These are phyloP conservation scores for Dothistroma pini DNA, from an alignment of 2,329 filamentous ascomycete genomes.

Conservation along the genomic window DNA sequence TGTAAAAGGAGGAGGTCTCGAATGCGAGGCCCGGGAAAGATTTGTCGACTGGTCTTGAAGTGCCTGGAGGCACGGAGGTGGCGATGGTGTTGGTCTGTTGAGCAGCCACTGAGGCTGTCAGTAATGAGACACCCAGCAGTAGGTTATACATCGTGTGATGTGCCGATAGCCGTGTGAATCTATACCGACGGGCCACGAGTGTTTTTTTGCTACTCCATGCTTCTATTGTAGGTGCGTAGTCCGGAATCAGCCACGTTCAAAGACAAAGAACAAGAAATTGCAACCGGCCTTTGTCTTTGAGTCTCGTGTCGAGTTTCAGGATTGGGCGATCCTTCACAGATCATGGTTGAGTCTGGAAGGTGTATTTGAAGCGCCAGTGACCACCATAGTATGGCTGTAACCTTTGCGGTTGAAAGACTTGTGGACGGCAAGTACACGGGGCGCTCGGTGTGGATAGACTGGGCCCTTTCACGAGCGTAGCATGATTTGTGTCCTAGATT, in stretches of 20 bases:
- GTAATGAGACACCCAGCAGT: neutral
- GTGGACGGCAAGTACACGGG: too few species aligned
- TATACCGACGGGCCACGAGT: neutral
- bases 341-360: neutral
- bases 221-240: neutral
- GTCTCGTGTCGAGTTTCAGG: neutral
- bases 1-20: slow-evolving; percentile 12
- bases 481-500: too few species aligned
- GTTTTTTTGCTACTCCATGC: neutral
- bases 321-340: neutral
- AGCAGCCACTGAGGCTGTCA: neutral
- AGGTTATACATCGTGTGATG: neutral
- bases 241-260: neutral
- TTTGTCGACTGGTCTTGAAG: neutral
- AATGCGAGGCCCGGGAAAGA: slow-evolving; percentile 9
- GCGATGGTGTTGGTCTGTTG: neutral
- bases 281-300: neutral
- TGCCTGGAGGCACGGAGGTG: neutral
- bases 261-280: neutral
- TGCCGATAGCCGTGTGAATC: neutral
- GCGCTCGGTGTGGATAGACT: too few species aligned
- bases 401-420: too few species aligned
- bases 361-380: too few species aligned
- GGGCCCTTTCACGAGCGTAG: too few species aligned
- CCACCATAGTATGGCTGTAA: too few species aligned